phyloP scores from a whole-genome alignment of 345 rosid genomes.

The Lenwebbia sp. region DNA sequence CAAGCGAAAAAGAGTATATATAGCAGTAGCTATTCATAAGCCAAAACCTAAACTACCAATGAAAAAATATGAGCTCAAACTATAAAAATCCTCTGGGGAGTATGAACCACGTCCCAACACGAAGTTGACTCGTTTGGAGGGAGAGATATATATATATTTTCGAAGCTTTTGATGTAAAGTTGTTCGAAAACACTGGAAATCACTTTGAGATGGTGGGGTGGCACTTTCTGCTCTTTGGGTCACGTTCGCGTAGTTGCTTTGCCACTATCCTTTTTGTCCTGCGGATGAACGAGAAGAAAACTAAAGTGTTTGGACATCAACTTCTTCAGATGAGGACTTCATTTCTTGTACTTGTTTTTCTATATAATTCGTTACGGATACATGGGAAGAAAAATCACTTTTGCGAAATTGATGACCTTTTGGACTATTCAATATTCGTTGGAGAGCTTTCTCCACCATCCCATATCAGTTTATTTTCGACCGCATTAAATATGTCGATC shows the following conservation, averaged over 20 bases:
- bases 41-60: too few relatives aligned
- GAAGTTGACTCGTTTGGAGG: not conserved
- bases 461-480: too few relatives aligned
- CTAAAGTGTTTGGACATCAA: not conserved
- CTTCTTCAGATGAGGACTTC: not conserved
- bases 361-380: not conserved
- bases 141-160: not conserved
- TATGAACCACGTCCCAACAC: too few relatives aligned
- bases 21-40: too few relatives aligned
- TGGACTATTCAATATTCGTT: accelerated
- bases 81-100: too few relatives aligned
- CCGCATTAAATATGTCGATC: not conserved
- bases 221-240: not conserved
- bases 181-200: not conserved
- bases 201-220: not conserved
- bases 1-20: too few relatives aligned
- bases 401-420: not conserved
- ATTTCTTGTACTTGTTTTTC: not conserved
- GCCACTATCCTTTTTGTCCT: not conserved
- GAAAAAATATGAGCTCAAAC: too few relatives aligned
- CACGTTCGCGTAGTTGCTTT: not conserved
- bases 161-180: not conserved
- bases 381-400: not conserved
- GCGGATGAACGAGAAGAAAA: not conserved
- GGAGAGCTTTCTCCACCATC: not conserved